phyloP scores from a whole-genome alignment of 129 eudicot genomes.

The Centrapalus pauciflorus region DNA sequence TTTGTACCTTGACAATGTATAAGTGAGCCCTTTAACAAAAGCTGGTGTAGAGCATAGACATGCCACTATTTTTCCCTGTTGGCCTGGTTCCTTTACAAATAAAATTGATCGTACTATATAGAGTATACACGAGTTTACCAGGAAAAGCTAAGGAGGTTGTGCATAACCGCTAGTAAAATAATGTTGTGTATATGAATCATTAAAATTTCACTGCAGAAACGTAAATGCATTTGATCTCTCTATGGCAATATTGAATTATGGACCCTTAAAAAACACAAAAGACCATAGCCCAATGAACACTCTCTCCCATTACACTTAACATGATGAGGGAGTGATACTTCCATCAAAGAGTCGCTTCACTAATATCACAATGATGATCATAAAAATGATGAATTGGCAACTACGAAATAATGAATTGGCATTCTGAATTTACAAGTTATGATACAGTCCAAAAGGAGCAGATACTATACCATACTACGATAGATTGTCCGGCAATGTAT shows the following conservation, averaged over 20 bases:
- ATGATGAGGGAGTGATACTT: neutral
- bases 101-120: neutral
- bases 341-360: neutral
- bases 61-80: no score
- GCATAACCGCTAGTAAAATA: neutral
- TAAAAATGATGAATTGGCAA: neutral
- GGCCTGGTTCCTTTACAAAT: neutral
- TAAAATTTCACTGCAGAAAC: neutral
- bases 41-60: neutral
- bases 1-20: neutral
- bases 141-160: no score
- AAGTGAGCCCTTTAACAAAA: neutral
- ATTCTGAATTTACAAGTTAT: neutral
- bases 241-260: neutral
- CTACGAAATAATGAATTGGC: neutral
- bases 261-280: neutral
- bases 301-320: no score
- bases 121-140: neutral
- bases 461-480: conserved; percentile 75
- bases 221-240: neutral
- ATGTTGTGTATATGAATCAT: neutral
- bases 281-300: no score
- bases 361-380: neutral
- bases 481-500: conserved; percentile 80
- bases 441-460: conserved; percentile 14